phyloP scores from a whole-genome alignment of 352 stramenopile genomes.

The Pythium phragmiticola region DNA sequence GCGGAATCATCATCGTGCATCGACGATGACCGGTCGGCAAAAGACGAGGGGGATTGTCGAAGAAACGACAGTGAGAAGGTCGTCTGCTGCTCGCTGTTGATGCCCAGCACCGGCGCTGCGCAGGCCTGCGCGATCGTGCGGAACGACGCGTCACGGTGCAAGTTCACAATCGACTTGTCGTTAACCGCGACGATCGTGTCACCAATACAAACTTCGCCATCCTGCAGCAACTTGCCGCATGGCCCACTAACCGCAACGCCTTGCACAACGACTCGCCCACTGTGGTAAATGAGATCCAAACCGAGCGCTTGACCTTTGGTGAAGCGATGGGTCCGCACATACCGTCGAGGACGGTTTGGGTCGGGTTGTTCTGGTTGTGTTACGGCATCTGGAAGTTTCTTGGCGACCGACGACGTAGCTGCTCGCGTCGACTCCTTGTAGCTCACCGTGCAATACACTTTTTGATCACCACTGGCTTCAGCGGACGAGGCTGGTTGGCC shows the following conservation, averaged over 20 bases:
- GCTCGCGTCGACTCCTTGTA: conserved; percentile 77
- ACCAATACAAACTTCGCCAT: conserved; percentile 72
- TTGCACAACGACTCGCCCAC: conserved; percentile 72
- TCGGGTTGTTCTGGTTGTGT: not conserved
- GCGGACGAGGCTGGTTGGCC: not conserved
- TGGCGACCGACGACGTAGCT: conserved; percentile 54
- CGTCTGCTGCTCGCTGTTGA: conserved; percentile 5
- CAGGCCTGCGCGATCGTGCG: conserved; percentile 68
- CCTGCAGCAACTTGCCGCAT: conserved; percentile 57
- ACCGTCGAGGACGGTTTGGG: conserved; percentile 32
- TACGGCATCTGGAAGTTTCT: conserved; percentile 8
- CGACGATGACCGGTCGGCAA: conserved; percentile 12
- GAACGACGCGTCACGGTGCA: conserved; percentile 79
- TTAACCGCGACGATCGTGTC: conserved; percentile 80
- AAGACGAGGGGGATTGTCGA: conserved; percentile 44
- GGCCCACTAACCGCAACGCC: conserved; percentile 65
- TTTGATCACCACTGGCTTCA: conserved; percentile 35
- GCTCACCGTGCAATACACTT: conserved; percentile 83
- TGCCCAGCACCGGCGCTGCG: conserved; percentile 20
- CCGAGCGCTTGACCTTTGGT: conserved; percentile 53
- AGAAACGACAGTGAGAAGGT: conserved; percentile 74
- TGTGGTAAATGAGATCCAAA: conserved; percentile 81
- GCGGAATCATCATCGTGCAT: conserved; percentile 3
- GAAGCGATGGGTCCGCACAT: conserved; percentile 69
- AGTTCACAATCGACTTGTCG: conserved; percentile 75